Evolutionary conservation across 2,329 filamentous ascomycete species (phyloP).

Genomic region (Calonectria pseudoreteaudii): DNA sequence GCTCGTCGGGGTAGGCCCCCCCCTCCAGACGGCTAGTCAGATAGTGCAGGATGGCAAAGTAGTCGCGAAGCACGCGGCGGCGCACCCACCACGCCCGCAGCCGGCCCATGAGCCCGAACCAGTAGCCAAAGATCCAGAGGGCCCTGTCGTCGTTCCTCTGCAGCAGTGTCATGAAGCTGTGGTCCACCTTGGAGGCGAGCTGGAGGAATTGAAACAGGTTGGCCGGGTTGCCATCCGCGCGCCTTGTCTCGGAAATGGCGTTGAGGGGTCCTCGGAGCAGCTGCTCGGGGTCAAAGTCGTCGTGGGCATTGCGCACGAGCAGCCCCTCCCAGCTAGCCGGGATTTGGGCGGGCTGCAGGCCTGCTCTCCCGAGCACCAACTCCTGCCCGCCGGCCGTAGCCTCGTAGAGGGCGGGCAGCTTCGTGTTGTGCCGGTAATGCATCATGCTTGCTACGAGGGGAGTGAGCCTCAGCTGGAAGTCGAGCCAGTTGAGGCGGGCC

Average conservation of each 20-base stretch:
- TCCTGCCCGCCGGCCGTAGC: constrained; percentile 2
- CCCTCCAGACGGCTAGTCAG: not conserved
- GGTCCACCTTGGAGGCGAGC: not conserved
- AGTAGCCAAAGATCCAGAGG: constrained; percentile 15
- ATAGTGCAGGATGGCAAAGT: not conserved
- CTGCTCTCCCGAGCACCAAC: not conserved
- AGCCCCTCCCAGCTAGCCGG: constrained; percentile 1
- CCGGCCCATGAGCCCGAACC: constrained; percentile 1
- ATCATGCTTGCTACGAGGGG: not conserved
- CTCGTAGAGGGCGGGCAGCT: constrained; percentile 9
- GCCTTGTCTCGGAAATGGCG: not conserved
- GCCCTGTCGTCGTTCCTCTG: not conserved
- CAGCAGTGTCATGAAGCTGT: not conserved
- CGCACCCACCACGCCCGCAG: constrained; percentile 17
- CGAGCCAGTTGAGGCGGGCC: constrained; percentile 10
- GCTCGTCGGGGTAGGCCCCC: not conserved
- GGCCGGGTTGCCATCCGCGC: not conserved
- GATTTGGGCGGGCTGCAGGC: constrained; percentile 13
- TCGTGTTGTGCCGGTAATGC: not conserved
- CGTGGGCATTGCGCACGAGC: not conserved
- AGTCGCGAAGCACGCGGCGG: constrained; percentile 2
- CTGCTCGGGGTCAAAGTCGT: constrained; percentile 2
- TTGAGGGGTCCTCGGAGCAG: constrained; percentile 1
- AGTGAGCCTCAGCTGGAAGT: constrained; percentile 3
- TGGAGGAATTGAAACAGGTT: constrained; percentile 11